Base-by-base conservation (phyloP, 371 early-diverging fungal genomes). In the Smittium culicis region DNA sequence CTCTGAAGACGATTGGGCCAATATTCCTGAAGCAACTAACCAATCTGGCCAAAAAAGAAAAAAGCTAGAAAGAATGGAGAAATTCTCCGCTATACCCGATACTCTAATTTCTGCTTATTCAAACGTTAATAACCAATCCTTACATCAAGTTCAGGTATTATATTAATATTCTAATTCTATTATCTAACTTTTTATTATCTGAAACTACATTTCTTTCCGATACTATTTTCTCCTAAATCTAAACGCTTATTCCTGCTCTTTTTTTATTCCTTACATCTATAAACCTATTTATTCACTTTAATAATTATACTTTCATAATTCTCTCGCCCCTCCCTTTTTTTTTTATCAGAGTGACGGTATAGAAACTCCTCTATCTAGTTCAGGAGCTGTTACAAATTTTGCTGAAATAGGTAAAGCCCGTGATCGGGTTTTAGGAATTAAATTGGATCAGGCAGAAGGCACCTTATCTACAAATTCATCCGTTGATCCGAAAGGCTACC, bases 401-500 rank as follows among this genome's bases (percentile, higher is more conserved):
- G 82, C 85, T 69, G 91, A 92, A 69, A 91, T 98, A 70, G 93
- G 97, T 31, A 87, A 90, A 73, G 96, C 94, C n/a, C 82, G 94
- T 70, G 91, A 90, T 65, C 87, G 88, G 67, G 92, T 94, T 14
- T 77, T 96, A 27, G 88, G 91, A 14, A 70, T 93, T 61, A 89
- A 91, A 68, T 77, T 96, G 65, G 96, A 93, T 80, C 28, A 69
- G 69, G 72, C 75, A 1, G 69, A 76, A 0, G 87, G 86, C 67
- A 85, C 87, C 3, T 87, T 83, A 0, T 84, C 88, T 0, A 92
- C 92, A 28, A 17, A 85, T 86, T 75, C 89, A 85, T 11, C 90
- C 83, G 84, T 96, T 34, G 96, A 96, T 70, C 92, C 96, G 1
- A 90, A 89, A 66, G 96, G 97, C 8, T 98, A 96, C 72, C 74